These are phyloP conservation scores for Syzygium oleosum DNA, from an alignment of 345 rosid species.

Conservation along the genomic window DNA sequence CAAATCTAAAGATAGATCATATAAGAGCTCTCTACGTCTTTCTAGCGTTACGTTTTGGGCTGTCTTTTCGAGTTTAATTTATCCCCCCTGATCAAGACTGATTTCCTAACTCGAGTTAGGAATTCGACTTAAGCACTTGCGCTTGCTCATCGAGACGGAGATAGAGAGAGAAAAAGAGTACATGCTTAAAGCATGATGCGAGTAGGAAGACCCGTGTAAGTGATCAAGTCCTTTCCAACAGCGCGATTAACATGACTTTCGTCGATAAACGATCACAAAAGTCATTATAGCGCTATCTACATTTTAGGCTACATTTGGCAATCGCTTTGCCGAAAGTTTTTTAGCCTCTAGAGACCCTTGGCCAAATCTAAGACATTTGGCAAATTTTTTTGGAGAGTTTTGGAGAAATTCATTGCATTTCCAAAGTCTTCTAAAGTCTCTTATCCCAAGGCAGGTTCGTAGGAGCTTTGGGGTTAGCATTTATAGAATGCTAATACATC, in stretches of 20 bases:
- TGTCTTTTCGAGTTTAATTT: not conserved
- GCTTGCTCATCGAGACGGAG: not conserved
- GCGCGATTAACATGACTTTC: not conserved
- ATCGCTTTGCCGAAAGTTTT: not conserved
- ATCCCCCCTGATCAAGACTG: not conserved
- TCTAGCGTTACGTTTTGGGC: not conserved
- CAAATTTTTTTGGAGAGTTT: not conserved
- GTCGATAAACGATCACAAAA: not conserved
- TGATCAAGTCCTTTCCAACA: not conserved
- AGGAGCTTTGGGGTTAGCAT: too few relatives aligned
- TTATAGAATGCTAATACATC: not conserved
- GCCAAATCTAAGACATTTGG: not conserved
- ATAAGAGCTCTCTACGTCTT: not conserved
- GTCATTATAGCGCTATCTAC: not conserved
- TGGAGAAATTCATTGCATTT: too few relatives aligned
- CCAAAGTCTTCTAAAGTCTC: not conserved
- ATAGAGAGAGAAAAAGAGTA: not conserved
- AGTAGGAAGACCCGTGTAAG: not conserved
- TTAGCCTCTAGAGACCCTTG: not conserved
- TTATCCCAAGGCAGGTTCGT: not conserved
- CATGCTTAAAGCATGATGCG: not conserved
- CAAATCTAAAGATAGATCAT: not conserved
- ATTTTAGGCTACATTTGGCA: not conserved
- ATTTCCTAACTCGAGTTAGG: not conserved
- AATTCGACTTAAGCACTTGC: not conserved